These are phyloP conservation scores for Gossypium bickii DNA, from an alignment of 345 rosid genomes.

Conservation along the genomic window DNA sequence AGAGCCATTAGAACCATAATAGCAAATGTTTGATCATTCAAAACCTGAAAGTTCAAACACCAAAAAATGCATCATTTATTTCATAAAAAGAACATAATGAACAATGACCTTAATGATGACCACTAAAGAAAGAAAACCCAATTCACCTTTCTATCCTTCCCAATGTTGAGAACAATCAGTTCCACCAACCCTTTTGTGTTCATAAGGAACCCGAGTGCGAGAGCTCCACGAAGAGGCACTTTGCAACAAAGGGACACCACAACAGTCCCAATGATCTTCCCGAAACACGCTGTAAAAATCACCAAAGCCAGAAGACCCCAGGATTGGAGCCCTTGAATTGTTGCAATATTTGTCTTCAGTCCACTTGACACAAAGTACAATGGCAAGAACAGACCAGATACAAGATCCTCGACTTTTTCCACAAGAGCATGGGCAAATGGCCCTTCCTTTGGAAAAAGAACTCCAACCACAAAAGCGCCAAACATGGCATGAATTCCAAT, in stretches of 20 bases:
- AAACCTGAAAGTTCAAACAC: conserved; percentile 36
- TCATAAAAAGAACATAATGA: neutral
- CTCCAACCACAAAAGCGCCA: conserved; percentile 71
- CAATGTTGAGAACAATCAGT: conserved; percentile 82
- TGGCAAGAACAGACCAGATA: conserved; percentile 68
- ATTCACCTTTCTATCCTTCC: conserved; percentile 63
- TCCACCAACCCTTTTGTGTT: conserved; percentile 86
- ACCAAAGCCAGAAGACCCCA: conserved; percentile 72
- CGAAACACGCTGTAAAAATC: conserved; percentile 60
- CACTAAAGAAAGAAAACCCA: neutral
- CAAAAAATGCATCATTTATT: neutral
- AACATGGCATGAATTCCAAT: conserved; percentile 80
- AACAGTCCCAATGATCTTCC: conserved; percentile 64
- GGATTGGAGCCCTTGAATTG: conserved; percentile 51
- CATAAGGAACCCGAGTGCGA: conserved; percentile 69
- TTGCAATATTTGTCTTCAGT: conserved; percentile 59
- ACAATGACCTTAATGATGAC: neutral
- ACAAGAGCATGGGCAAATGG: conserved; percentile 58
- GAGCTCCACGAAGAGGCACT: conserved; percentile 43
- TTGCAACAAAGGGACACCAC: conserved; percentile 42
- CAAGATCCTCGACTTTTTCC: conserved; percentile 77
- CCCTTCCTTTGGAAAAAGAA: conserved; percentile 70
- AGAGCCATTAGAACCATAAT: conserved; percentile 80
- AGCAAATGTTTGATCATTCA: conserved; percentile 77
- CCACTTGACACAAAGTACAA: conserved; percentile 77